Evolutionary conservation across 805 yeast species (phyloP).

Genomic region (Candida maris): DNA sequence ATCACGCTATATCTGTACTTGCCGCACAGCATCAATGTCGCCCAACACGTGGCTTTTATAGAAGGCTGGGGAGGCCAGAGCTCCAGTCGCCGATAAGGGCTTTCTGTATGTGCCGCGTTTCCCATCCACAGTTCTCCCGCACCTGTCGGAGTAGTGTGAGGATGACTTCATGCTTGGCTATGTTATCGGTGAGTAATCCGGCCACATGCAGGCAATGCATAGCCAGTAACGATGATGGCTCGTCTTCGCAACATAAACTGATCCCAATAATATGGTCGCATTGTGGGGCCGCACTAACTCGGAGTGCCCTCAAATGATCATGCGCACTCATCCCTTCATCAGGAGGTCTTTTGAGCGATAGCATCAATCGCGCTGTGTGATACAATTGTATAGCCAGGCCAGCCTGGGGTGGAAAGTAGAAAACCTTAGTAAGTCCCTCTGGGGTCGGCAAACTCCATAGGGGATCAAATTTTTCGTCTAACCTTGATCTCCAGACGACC

Average conservation of each 20-base stretch:
- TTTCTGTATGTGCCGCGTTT: conserved; percentile 4
- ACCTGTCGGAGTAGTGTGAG: conserved; percentile 4
- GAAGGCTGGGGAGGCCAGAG: background rate
- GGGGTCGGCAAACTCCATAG: conserved; percentile 6
- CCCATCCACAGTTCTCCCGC: conserved; percentile 9
- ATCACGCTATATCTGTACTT: too few relatives aligned
- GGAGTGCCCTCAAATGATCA: conserved; percentile 4
- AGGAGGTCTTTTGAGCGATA: conserved; percentile 6
- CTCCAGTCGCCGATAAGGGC: conserved; percentile 4
- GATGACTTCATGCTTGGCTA: conserved; percentile 4
- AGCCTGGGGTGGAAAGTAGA: conserved; percentile 10
- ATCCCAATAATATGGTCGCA: conserved; percentile 13
- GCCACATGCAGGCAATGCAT: conserved; percentile 13
- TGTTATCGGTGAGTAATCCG: conserved; percentile 8
- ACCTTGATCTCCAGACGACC: conserved; percentile 9
- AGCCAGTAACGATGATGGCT: conserved; percentile 8
- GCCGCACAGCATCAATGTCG: too few relatives aligned
- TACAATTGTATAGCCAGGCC: conserved; percentile 12
- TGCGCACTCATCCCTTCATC: background rate
- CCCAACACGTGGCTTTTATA: too few relatives aligned
- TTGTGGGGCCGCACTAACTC: conserved; percentile 1
- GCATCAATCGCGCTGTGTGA: conserved; percentile 9
- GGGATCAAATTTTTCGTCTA: conserved; percentile 8
- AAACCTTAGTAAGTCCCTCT: conserved; percentile 6
- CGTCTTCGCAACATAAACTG: conserved; percentile 12